These are phyloP conservation scores for Rutstroemia sp. DNA, from an alignment of 2,329 filamentous ascomycete species.

Conservation along the genomic window DNA sequence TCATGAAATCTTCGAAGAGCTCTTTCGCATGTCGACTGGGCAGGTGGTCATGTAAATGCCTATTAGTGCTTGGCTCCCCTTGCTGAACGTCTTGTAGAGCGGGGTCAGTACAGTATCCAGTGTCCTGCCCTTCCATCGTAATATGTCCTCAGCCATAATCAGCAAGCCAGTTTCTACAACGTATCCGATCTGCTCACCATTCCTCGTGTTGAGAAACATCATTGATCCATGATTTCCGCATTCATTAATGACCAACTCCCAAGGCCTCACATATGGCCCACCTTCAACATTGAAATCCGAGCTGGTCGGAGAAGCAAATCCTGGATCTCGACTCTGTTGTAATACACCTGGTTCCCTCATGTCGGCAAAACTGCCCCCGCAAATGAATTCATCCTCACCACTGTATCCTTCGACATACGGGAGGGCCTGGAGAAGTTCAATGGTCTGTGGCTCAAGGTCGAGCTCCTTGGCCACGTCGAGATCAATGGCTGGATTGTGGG, in stretches of 20 bases:
- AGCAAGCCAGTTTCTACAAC: background rate
- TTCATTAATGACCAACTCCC: background rate
- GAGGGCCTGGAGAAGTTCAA: conserved; percentile 10
- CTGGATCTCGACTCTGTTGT: conserved; percentile 10
- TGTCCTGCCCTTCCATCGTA: background rate
- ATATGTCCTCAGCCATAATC: background rate
- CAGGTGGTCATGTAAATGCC: background rate
- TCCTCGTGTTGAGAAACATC: background rate
- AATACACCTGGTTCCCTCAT: conserved; percentile 4
- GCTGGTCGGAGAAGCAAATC: background rate
- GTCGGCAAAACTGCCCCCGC: conserved; percentile 12
- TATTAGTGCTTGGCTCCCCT: background rate
- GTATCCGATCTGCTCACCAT: background rate
- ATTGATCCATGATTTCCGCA: background rate
- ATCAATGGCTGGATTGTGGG: conserved; percentile 11
- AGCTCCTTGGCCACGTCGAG: conserved; percentile 4
- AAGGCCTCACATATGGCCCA: background rate
- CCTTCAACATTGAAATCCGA: conserved; percentile 4
- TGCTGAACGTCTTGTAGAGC: background rate
- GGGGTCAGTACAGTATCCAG: background rate
- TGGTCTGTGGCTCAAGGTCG: conserved; percentile 9
- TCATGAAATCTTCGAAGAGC: conserved; percentile 10
- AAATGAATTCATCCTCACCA: conserved; percentile 13
- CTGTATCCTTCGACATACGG: conserved; percentile 8
- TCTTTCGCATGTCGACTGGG: conserved; percentile 7